Evolutionary conservation across 345 rosid genomes (phyloP).

Genomic region (Microcos paniculata): DNA sequence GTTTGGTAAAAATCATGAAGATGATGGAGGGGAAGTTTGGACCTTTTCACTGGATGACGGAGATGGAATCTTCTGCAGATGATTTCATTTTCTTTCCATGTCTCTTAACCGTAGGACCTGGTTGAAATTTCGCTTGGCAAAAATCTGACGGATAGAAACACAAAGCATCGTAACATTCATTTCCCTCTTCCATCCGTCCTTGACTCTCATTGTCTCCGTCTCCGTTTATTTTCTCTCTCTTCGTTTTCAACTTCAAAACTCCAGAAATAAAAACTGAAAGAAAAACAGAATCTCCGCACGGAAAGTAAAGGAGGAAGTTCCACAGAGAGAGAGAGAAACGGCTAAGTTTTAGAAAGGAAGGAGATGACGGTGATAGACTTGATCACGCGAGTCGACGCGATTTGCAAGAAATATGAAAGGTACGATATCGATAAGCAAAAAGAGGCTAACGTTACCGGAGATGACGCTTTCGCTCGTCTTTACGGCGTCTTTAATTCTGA

Average conservation of each 20-base stretch:
- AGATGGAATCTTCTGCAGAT: neutral
- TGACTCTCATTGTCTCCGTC: slow-evolving; percentile 1
- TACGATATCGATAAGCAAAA: slow-evolving; percentile 65
- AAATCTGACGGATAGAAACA: slow-evolving; percentile 17
- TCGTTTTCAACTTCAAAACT: neutral
- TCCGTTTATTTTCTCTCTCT: neutral
- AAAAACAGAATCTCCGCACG: neutral
- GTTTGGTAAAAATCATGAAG: neutral
- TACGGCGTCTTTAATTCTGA: slow-evolving; percentile 49
- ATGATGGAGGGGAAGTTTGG: neutral
- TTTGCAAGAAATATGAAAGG: slow-evolving; percentile 63
- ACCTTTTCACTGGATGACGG: neutral
- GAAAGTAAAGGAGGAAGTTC: neutral
- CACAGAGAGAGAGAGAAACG: neutral
- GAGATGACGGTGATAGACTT: slow-evolving; percentile 57
- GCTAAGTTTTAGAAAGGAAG: neutral
- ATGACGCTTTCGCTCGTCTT: slow-evolving; percentile 62
- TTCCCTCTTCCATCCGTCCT: neutral
- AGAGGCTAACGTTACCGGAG: slow-evolving; percentile 50
- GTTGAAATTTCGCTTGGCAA: slow-evolving; percentile 6
- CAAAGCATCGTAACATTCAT: neutral
- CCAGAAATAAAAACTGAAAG: no score
- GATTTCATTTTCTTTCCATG: neutral
- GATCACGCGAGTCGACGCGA: slow-evolving; percentile 57
- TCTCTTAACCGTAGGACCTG: neutral